Evolutionary conservation across 495 filamentous ascomycete genomes (phyloP).

Genomic region (Bacidia rubella): DNA sequence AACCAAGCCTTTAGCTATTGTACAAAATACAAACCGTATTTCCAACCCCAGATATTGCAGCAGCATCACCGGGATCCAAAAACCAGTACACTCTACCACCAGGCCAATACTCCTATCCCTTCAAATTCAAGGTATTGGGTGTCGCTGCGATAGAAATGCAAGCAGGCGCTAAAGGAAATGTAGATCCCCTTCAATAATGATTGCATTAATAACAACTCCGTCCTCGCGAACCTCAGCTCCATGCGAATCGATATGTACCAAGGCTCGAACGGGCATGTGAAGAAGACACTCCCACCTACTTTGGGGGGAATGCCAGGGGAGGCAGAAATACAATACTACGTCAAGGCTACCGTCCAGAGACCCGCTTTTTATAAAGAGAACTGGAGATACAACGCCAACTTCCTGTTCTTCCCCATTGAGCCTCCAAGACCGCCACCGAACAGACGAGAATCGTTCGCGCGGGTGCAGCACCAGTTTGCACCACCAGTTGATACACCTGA

Average conservation of each 20-base stretch:
- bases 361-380: constrained; percentile 79
- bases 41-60: constrained; percentile 40
- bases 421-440: constrained; percentile 56
- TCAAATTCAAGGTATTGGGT: constrained; percentile 59
- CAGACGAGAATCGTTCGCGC: constrained; percentile 69
- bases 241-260: constrained; percentile 43
- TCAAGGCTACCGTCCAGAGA: constrained; percentile 80
- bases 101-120: constrained; percentile 79
- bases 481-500: constrained; percentile 28
- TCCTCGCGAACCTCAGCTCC: constrained; percentile 43
- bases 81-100: constrained; percentile 51
- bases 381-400: constrained; percentile 36
- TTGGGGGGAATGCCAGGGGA: constrained; percentile 66
- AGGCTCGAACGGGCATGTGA: constrained; percentile 52
- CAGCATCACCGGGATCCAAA: constrained; percentile 28
- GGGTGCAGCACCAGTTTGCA: constrained; percentile 65
- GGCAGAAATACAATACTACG: constrained; percentile 83
- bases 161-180: constrained; percentile 1
- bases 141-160: too few species aligned
- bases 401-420: constrained; percentile 89
- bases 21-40: constrained; percentile 54
- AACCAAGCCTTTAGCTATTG: constrained; percentile 37
- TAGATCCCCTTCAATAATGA: constrained; percentile 82
- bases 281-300: constrained; percentile 76
- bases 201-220: constrained; percentile 50